Percentiles rank a stretch among this genome's conserved stretches.
Evolutionary conservation across 495 filamentous ascomycete species (phyloP).

Genomic region (Cryomyces minteri): DNA sequence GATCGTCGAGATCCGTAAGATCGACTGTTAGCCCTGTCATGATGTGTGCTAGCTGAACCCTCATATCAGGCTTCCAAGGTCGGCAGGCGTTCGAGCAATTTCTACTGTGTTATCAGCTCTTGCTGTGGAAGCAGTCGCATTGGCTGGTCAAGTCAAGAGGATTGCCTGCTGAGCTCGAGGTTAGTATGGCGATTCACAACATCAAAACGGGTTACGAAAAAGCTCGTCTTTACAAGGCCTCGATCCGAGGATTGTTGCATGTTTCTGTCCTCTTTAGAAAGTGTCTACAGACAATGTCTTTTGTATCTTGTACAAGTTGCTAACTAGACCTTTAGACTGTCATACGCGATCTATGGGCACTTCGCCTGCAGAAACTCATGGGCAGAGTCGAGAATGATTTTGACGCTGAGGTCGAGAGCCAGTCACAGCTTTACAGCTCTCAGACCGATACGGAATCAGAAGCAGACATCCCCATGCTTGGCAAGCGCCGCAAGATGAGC

Average conservation of each 20-base stretch:
- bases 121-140: constrained; percentile 57
- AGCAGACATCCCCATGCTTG: constrained; percentile 2
- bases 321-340: neutral
- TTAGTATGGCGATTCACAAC: constrained; percentile 8
- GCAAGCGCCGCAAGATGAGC: constrained; percentile 6
- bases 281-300: too few relatives aligned
- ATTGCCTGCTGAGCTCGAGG: constrained; percentile 48
- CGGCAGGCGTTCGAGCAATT: constrained; percentile 54
- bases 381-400: constrained; percentile 8
- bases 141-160: constrained; percentile 40
- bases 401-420: constrained; percentile 10
- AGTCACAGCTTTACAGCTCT: constrained; percentile 7
- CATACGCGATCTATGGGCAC: constrained; percentile 50
- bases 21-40: too few relatives aligned
- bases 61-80: constrained; percentile 22
- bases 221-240: neutral
- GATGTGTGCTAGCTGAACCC: too few relatives aligned
- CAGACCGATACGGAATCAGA: constrained; percentile 5
- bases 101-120: constrained; percentile 68
- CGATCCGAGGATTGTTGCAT: too few relatives aligned
- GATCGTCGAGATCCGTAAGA: neutral
- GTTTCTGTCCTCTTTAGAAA: too few relatives aligned
- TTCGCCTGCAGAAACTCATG: constrained; percentile 34
- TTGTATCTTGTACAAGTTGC: neutral
- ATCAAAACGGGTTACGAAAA: neutral